Evolutionary conservation across 495 filamentous ascomycete species (phyloP).

Genomic region (Penicillium robsamsonii): DNA sequence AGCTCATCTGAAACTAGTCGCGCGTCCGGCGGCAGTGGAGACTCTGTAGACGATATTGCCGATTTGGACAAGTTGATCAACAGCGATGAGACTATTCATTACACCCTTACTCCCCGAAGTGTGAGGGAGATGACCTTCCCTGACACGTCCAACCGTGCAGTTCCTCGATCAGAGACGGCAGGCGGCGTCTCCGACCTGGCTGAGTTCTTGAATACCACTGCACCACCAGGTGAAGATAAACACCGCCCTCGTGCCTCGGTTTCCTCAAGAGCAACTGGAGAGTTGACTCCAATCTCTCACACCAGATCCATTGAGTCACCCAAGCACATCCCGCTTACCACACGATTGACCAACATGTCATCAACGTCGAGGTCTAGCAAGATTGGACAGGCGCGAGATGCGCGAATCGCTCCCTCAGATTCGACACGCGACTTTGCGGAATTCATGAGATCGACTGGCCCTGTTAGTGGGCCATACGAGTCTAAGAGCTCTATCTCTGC

Average conservation of each 20-base stretch:
- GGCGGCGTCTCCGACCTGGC: slow-evolving; percentile 40
- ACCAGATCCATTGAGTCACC: slow-evolving; percentile 26
- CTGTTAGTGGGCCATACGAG: slow-evolving; percentile 1
- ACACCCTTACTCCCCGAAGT: slow-evolving; percentile 84
- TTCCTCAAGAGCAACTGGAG: slow-evolving; percentile 25
- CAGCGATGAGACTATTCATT: slow-evolving; percentile 88
- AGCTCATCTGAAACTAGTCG: slow-evolving; percentile 51
- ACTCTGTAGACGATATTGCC: slow-evolving; percentile 46
- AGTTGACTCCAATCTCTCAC: slow-evolving; percentile 18
- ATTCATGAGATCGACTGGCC: slow-evolving; percentile 82
- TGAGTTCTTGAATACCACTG: slow-evolving; percentile 37
- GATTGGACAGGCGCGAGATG: slow-evolving; percentile 59
- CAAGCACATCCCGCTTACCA: slow-evolving; percentile 32
- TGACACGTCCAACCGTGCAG: slow-evolving; percentile 37
- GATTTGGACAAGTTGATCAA: slow-evolving; percentile 86
- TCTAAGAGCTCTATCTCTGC: slow-evolving; percentile 14
- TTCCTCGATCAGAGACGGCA: slow-evolving; percentile 33
- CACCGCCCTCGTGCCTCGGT: slow-evolving; percentile 24
- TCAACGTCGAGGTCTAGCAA: slow-evolving; percentile 26
- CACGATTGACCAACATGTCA: slow-evolving; percentile 25
- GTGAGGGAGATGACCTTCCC: slow-evolving; percentile 77
- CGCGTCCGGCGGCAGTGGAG: slow-evolving; percentile 35
- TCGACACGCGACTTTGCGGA: slow-evolving; percentile 78
- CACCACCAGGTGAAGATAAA: slow-evolving; percentile 29
- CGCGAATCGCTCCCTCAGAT: slow-evolving; percentile 55